These are phyloP conservation scores for Cyberlindnera nakhonratchasimensis DNA, from an alignment of 805 yeast genomes.

Conservation along the genomic window DNA sequence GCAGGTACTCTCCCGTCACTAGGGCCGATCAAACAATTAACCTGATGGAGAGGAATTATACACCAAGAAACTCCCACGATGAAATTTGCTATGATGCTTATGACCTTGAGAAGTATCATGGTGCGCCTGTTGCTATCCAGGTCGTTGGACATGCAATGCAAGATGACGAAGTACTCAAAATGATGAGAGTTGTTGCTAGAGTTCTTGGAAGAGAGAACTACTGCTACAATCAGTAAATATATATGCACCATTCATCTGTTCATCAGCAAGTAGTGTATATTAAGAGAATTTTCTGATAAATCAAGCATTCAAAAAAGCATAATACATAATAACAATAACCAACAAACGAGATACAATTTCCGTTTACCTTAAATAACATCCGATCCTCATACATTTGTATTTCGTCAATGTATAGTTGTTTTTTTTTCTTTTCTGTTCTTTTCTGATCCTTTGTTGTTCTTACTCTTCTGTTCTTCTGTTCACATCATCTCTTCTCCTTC, in stretches of 20 bases:
- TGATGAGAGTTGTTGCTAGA: conserved; percentile 38
- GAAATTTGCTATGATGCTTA: conserved; percentile 47
- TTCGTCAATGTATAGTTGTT: no score
- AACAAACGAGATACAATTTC: no score
- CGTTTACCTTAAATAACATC: no score
- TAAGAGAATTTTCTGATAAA: no score
- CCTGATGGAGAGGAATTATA: conserved; percentile 34
- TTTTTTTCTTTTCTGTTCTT: no score
- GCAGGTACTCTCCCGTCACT: conserved; percentile 58
- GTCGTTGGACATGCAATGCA: conserved; percentile 53
- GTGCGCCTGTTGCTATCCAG: conserved; percentile 65
- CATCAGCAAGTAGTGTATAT: no score
- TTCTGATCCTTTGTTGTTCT: background rate
- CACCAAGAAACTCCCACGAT: conserved; percentile 39
- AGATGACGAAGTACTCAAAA: conserved; percentile 57
- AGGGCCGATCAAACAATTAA: conserved; percentile 46
- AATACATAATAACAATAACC: background rate
- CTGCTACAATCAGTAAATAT: conserved; percentile 13
- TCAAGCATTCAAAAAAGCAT: background rate
- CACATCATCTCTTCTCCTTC: background rate
- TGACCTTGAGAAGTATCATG: conserved; percentile 35
- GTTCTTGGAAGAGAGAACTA: conserved; percentile 26
- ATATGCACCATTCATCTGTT: no score
- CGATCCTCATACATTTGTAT: no score
- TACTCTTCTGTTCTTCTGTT: background rate